These are phyloP conservation scores for Hyaloscypha variabilis DNA, from an alignment of 495 filamentous ascomycete species.

Conservation along the genomic window DNA sequence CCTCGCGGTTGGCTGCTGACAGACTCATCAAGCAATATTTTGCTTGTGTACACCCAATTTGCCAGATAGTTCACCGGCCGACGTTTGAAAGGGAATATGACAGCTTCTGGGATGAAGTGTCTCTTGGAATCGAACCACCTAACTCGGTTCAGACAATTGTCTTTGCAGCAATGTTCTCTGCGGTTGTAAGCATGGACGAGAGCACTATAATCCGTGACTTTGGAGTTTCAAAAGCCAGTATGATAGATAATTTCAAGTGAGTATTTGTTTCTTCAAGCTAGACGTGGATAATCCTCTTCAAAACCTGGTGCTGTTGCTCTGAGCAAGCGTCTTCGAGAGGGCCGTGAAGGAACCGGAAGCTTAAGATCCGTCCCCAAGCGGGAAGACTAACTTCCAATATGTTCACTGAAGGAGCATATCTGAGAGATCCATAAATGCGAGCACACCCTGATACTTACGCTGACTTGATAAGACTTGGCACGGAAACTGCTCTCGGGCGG, in stretches of 20 bases:
- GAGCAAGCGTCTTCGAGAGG: no score
- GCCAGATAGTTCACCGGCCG: slow-evolving; percentile 63
- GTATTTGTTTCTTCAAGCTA: not conserved
- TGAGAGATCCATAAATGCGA: not conserved
- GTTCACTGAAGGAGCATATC: not conserved
- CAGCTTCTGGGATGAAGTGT: slow-evolving; percentile 63
- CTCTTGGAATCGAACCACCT: slow-evolving; percentile 55
- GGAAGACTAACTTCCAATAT: no score
- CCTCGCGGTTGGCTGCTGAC: slow-evolving; percentile 50
- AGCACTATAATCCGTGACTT: slow-evolving; percentile 47
- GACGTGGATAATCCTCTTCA: not conserved
- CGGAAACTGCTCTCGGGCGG: slow-evolving; percentile 64
- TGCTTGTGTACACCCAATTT: slow-evolving; percentile 65
- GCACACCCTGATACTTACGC: not conserved
- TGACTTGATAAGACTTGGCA: slow-evolving; percentile 61
- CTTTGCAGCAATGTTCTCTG: slow-evolving; percentile 68
- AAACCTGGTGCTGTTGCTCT: not conserved
- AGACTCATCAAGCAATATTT: slow-evolving; percentile 67
- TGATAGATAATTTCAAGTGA: slow-evolving; percentile 40
- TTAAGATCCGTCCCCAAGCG: no score
- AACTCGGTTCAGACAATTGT: slow-evolving; percentile 67
- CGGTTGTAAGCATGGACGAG: slow-evolving; percentile 63
- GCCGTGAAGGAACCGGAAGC: no score
- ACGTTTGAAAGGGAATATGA: slow-evolving; percentile 65
- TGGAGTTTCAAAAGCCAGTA: slow-evolving; percentile 48